A percentile compares a stretch with the other conserved stretches of the same genome.
Conservation (phyloP, 1,284 basidiomycete genomes). For the Trametes versicolor region DNA sequence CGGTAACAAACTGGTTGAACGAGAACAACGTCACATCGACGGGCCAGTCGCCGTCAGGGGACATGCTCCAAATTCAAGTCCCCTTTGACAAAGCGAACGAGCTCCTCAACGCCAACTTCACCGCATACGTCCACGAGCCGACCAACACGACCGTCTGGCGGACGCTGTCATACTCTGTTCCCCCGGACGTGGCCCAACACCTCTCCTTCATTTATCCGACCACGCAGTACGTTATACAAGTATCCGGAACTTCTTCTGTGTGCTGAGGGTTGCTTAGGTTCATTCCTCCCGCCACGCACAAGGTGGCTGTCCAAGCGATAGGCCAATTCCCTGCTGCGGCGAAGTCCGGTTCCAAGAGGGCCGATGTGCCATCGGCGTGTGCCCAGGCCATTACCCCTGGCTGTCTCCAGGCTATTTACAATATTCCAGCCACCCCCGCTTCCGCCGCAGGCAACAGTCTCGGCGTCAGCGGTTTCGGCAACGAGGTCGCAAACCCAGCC, state of each 20-base stretch:
- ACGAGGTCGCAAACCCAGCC: conserved; percentile 56
- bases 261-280: conserved; percentile 10
- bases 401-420: conserved; percentile 62
- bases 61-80: conserved; percentile 50
- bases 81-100: conserved; percentile 48
- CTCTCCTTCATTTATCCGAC: conserved; percentile 49
- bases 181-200: conserved; percentile 43
- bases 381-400: conserved; percentile 53
- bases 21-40: conserved; percentile 44
- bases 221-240: conserved; percentile 31
- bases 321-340: neutral
- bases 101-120: conserved; percentile 48
- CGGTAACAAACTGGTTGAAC: conserved; percentile 49
- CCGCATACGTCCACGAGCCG: conserved; percentile 43
- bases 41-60: conserved; percentile 44
- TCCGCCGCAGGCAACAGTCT: conserved; percentile 55
- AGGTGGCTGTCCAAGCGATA: conserved; percentile 7
- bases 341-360: neutral
- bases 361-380: neutral
- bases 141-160: conserved; percentile 41
- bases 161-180: conserved; percentile 50
- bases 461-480: conserved; percentile 62
- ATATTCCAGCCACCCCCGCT: conserved; percentile 53
- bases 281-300: conserved; percentile 14
- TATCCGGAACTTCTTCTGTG: neutral